Percentiles rank a stretch among this genome's conserved stretches.
Evolutionary conservation across 2,329 filamentous ascomycete genomes (phyloP).

Genomic region (Parastagonospora nodorum): DNA sequence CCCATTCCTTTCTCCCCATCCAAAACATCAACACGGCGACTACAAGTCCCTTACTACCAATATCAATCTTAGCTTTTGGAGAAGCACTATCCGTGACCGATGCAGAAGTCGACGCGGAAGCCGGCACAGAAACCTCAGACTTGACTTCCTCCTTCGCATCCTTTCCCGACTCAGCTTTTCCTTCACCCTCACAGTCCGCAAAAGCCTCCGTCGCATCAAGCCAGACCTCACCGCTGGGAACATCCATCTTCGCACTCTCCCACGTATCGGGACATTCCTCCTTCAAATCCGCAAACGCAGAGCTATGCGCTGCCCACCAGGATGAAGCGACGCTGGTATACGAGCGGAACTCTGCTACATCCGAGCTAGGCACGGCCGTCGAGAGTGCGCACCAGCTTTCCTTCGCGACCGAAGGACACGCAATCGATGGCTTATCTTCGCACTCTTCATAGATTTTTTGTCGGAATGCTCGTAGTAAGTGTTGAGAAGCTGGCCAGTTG

Average conservation of each 20-base stretch:
- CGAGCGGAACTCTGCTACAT: neutral
- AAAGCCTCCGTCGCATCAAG: conserved; percentile 1
- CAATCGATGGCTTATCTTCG: neutral
- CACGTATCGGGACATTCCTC: neutral
- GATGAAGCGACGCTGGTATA: neutral
- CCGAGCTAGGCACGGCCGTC: conserved; percentile 1
- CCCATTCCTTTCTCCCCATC: too few species aligned
- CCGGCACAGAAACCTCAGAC: too few species aligned
- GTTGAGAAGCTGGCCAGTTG: neutral
- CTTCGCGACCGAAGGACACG: conserved; percentile 2
- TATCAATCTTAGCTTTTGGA: too few species aligned
- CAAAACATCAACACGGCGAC: too few species aligned
- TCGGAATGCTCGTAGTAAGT: conserved; percentile 3
- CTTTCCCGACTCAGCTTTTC: too few species aligned
- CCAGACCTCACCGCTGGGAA: conserved; percentile 1
- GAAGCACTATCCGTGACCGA: too few species aligned
- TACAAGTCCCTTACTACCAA: too few species aligned
- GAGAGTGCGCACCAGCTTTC: conserved; percentile 2
- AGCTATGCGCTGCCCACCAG: neutral
- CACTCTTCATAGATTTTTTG: conserved; percentile 1
- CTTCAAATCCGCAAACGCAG: neutral
- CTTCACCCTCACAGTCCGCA: neutral
- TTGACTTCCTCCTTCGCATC: too few species aligned
- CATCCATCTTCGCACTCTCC: neutral
- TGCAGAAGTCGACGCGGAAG: too few species aligned